phyloP scores from a whole-genome alignment of 805 yeast genomes.

The Saccharomycopsis oosterbeekiorum region DNA sequence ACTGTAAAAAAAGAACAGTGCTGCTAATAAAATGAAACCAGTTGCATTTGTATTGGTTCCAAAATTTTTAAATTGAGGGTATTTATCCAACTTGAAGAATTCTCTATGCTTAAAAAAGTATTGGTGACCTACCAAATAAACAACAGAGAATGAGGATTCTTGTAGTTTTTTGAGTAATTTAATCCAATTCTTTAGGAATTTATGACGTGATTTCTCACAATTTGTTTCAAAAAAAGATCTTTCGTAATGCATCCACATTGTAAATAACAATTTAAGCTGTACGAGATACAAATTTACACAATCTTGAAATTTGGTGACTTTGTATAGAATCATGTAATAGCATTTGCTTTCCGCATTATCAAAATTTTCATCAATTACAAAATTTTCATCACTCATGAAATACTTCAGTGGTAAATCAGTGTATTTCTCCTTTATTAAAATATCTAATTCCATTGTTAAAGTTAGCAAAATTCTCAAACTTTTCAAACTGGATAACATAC shows the following conservation, averaged over 20 bases:
- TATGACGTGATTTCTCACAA: background rate
- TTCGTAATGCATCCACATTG: slow-evolving; percentile 5
- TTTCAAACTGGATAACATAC: background rate
- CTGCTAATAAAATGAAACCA: background rate
- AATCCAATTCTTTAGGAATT: background rate
- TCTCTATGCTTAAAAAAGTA: background rate
- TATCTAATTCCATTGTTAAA: background rate
- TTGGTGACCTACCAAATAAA: background rate
- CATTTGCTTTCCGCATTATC: background rate
- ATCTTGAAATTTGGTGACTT: slow-evolving; percentile 1
- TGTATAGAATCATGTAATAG: slow-evolving; percentile 4
- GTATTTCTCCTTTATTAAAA: background rate
- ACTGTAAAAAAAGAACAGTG: slow-evolving; percentile 1
- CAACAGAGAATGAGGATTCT: background rate
- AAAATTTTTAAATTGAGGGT: slow-evolving; percentile 2
- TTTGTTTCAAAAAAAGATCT: background rate
- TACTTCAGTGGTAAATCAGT: background rate
- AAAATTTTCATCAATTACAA: background rate
- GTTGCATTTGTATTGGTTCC: background rate
- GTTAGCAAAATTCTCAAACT: background rate
- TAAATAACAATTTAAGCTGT: background rate
- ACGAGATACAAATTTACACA: background rate
- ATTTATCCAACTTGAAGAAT: slow-evolving; percentile 2
- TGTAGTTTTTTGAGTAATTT: background rate
- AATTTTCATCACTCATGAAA: slow-evolving; percentile 4